Percentiles rank a stretch among this genome's conserved stretches.
Conservation (phyloP, 805 yeast genomes). For the Candida ponderosae region DNA sequence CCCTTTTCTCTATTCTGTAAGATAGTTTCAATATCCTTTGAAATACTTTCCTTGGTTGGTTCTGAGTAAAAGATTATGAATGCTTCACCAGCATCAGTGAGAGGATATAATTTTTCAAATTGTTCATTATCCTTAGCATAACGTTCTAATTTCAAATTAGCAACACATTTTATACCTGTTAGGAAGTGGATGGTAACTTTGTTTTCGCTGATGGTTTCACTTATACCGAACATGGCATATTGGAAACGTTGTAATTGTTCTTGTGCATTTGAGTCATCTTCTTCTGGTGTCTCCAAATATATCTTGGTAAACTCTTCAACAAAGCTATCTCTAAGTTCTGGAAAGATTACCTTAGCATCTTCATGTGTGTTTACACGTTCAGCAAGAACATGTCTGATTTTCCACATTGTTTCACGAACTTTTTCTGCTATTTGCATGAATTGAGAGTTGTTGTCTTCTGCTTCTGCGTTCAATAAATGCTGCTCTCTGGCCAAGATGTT, state of each 20-base stretch:
- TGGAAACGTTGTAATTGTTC: conserved; percentile 74
- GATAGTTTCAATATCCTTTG: conserved; percentile 33
- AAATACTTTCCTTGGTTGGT: conserved; percentile 29
- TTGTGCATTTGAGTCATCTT: conserved; percentile 50
- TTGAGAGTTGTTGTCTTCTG: conserved; percentile 22
- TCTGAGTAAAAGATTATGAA: conserved; percentile 40
- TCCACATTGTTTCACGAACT: conserved; percentile 59
- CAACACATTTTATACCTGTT: conserved; percentile 61
- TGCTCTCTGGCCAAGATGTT: conserved; percentile 72
- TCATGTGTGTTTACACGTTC: conserved; percentile 75
- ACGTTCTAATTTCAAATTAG: conserved; percentile 57
- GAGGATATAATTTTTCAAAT: conserved; percentile 23
- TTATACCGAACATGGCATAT: conserved; percentile 79
- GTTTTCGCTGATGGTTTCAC: conserved; percentile 52
- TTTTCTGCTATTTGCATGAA: conserved; percentile 29
- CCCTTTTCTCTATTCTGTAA: conserved; percentile 37
- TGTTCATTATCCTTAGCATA: conserved; percentile 42
- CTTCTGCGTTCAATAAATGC: conserved; percentile 42
- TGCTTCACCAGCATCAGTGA: conserved; percentile 33
- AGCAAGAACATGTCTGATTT: conserved; percentile 78
- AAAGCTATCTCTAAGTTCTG: conserved; percentile 36
- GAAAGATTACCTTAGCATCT: conserved; percentile 43
- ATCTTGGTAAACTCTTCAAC: conserved; percentile 48
- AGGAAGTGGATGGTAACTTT: conserved; percentile 51
- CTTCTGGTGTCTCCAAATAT: conserved; percentile 48